Base-by-base conservation (phyloP, 2,329 filamentous ascomycete genomes). In the Lasiodiplodia sp. region DNA sequence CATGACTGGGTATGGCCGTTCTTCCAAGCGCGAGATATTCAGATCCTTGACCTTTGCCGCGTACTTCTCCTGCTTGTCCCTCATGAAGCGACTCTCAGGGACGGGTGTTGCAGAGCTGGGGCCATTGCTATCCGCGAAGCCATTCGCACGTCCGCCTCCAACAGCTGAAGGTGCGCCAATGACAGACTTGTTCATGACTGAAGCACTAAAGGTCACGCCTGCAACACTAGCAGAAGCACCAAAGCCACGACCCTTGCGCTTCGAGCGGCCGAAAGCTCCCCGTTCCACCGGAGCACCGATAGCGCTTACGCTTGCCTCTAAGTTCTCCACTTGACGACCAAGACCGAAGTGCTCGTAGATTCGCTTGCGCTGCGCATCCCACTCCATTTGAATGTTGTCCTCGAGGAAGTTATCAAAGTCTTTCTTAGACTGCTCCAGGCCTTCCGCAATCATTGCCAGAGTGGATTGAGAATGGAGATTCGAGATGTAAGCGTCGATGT, bases 341-440 rank as follows among this genome's bases (percentile, higher is more conserved):
- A 99, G 91, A 16, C 96, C 96, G 79, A 99, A 98, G 80, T 99
- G 96, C 75, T 97, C 90, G 80, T 97, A 98, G 71, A 99, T 97
- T 72, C 90, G 90, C 79, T 92, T 93, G 71, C 95, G 91, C 82
- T 98, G 95, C 18, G 92, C 91, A 74, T 97, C 94, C 94, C 96
- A 98, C 78, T 98, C 94, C 84, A 97, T 91, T 37, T 94, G 93
- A 62, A 98, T 90, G 76, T 97, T 96, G 75, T 97, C 94, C 78
- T 98, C 94, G 68, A 99, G 85, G 78, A 97, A 98, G 70, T 88
- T 87, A 78, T 99, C 94, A 78, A 99, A 98, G 76, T 98, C 96
- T 68, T 90, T 89, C 70, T 95, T 91, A 4, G 94, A 96, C 75
- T 94, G 89, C 75, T 95, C 91, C 70, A 98, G 85, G n/a, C 93